Evolutionary conservation across 1,284 basidiomycete genomes (phyloP), one percentile per base, ranked within the genome.

Genomic region (Ceratobasidium sp.): DNA sequence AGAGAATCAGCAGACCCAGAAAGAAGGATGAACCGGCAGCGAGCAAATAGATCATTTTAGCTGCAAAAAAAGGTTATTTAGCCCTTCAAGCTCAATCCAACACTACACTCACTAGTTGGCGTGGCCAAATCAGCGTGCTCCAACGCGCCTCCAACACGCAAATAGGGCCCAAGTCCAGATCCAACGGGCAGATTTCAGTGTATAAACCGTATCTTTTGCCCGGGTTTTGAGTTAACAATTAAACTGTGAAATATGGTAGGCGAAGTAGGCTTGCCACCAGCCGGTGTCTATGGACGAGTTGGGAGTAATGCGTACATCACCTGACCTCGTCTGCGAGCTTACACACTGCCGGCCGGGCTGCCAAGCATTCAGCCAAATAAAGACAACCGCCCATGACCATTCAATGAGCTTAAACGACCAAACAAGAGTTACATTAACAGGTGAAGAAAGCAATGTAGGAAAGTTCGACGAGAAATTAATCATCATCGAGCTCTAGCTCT

Each of bases 401-500:
- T 9, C 24, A 13, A 49, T 3, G 48, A 13, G 48, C 16, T 49
- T 3, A 49, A 54, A 51, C 49, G 22, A n/a, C 13, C 8, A 51
- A 51, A 24, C 8, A 24, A 22, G 49, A n/a, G 22, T 51, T 51
- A 22, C 8, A 24, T 22, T 22, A 24, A 51, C 11, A n/a, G 49
- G 22, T 5, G 14, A 58, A 58, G 34, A 39, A 37, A 58, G 19
- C 14, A 34, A 39, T 11, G n/a, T 39, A 54, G 6, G 19, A 19
- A 49, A 19, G n/a, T 53, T 19, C 56, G 22, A 43, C 13, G 0
- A 13, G 11, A 2, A 61, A 43, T 48, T 31, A 73, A 63, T 73
- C 69, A 41, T 73, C 69, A 53, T 73, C 69, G 1, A 73, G 43
- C 31, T 73, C 58, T n/a, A 73, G 31, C 69, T 73, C 69, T 13